Evolutionary conservation across 2,329 filamentous ascomycete genomes (phyloP), one percentile per base, ranked within the genome.

Genomic region (Incumbomyces lentus): DNA sequence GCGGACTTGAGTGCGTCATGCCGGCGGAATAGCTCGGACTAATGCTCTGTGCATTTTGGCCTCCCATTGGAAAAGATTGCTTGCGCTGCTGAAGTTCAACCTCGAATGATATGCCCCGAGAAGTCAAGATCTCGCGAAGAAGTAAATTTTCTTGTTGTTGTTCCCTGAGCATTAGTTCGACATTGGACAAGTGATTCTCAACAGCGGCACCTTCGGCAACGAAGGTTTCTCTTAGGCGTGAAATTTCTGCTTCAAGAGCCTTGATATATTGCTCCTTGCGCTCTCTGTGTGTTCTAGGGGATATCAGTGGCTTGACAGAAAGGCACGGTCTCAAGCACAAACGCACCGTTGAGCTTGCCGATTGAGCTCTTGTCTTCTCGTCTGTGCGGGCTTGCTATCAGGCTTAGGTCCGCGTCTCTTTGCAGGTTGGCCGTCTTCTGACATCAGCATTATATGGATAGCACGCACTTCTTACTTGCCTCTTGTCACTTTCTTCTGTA

Each of bases 181-280:
- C 86, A 55, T 84, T 80, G 37, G 64, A 59, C 11, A 69, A 51
- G 29, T 44, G 33, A 40, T 52, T 55, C 44, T 66, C 64, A 31
- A 63, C 58, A 6, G 79, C 76, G 14, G 82, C 76, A 42, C 76
- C 80, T 58, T 80, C 81, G 60, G 82, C 90, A n/a, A 83, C 75
- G 49, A 66, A 70, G 6, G 61, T 61, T 62, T 95, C 88, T 62
- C 93, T 92, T 36, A 96, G 72, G 40, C 87, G 82, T 16, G 93
- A 73, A 4, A 96, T 84, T 66, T 96, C 88, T 60, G 90, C 82
- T 65, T 98, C 92, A 13, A 96, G 77, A 10, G 85, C 81, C 64
- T 93, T 93, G 70, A 95, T 93, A 64, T 96, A 96, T 58, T 88
- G 76, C 67, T 96, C 92, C 64, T 96, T 96, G 55, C 92, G 81